Evolutionary conservation across 179 eudicot species (phyloP).

Genomic region (Gypsophila paniculata): DNA sequence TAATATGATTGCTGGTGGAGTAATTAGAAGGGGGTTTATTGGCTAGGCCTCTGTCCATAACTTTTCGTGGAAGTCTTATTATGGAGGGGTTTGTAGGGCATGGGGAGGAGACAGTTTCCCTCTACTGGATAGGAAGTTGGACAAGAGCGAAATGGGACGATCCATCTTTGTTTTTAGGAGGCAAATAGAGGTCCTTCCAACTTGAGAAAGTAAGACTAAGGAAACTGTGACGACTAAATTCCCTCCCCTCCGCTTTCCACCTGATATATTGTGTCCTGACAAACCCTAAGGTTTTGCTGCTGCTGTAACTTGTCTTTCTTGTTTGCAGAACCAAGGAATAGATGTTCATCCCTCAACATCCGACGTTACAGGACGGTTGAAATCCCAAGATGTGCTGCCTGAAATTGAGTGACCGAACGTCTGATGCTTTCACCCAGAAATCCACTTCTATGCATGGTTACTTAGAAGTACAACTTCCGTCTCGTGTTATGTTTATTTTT

Average conservation of each 20-base stretch:
- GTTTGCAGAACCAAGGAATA: conserved; percentile 19
- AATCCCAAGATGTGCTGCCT: conserved; percentile 27
- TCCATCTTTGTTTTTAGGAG: background rate
- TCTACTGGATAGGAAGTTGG: background rate
- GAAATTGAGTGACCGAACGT: conserved; percentile 26
- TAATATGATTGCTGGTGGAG: background rate
- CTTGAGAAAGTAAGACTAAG: too few species aligned
- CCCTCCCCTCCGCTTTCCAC: background rate
- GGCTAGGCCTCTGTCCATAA: background rate
- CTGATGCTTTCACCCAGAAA: background rate
- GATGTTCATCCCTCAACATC: conserved; percentile 16
- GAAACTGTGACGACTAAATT: background rate
- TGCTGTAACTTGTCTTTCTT: background rate
- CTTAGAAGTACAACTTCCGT: background rate
- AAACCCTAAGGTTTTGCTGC: background rate
- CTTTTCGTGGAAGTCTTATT: background rate
- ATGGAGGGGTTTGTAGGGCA: too few species aligned
- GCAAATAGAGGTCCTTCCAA: too few species aligned
- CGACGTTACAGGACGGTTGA: conserved; percentile 11
- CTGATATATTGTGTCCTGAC: background rate
- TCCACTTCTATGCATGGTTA: background rate
- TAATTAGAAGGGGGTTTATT: background rate
- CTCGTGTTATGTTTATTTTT: background rate
- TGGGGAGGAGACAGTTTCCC: too few species aligned
- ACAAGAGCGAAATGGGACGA: background rate